Evolutionary conservation across 352 stramenopile species (phyloP), one percentile per base, ranked within the genome.

Genomic region (Globisporangium echinulatum): DNA sequence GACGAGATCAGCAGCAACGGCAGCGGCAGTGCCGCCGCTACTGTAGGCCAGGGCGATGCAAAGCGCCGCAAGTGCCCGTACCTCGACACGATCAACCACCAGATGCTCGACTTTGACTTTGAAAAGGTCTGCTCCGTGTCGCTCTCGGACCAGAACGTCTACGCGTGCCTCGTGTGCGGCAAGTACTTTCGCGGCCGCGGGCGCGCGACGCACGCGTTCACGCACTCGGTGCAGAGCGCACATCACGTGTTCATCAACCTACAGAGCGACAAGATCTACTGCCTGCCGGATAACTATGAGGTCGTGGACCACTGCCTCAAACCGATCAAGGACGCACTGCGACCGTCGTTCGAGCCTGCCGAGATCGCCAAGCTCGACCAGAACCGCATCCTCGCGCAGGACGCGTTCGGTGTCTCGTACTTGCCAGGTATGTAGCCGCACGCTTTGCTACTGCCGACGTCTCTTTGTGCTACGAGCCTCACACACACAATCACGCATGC

Each of bases 181-280:
- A 98, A 98, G 67, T 99, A 98, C 76, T 99, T 99, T 69, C 91
- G 98, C 48, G 97, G 97, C 40, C 77, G 88, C 52, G 94, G 95
- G 55, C 77, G 82, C 64, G 86, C 81, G 44, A 99, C 92, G 14
- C 88, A 94, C 59, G 97, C 97, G 3, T 99, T 98, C 75, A 98
- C 88, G 42, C 97, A 99, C 74, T 94, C 87, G 46, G 88, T 99
- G 54, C 87, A 99, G 69, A 88, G 85, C 60, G 87, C 84, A 57
- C 97, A 99, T 72, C 97, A 96, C 79, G 96, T 99, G 11, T 99
- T 98, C 69, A 95, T 99, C 49, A 98, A 99, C 72, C 72, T 99
- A 8, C 75, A 91, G 59, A 93, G 85, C n/a, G 91, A 93, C 47
- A 89, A 79, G 17, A 98, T 99, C 70, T 98, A 98, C 74, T 99